These are phyloP conservation scores for Claviceps arundinis DNA, from an alignment of 2,329 filamentous ascomycete genomes.

Conservation along the genomic window DNA sequence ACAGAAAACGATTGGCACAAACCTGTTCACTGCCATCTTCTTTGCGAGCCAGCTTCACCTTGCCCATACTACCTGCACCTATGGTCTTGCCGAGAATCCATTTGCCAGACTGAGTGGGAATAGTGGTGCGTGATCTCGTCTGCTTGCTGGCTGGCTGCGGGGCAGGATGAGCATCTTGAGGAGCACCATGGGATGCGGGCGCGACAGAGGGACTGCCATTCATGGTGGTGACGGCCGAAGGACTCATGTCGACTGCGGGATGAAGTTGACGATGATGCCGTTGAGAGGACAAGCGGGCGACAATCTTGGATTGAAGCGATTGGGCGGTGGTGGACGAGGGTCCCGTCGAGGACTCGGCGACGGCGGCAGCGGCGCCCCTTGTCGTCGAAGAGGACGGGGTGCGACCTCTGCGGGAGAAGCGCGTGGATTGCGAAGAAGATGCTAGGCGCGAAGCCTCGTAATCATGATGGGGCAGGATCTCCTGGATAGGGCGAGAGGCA, in stretches of 20 bases:
- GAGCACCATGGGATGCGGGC: conserved; percentile 32
- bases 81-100: conserved; percentile 96
- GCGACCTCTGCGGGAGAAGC: conserved; percentile 52
- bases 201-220: conserved; percentile 41
- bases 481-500: conserved; percentile 24
- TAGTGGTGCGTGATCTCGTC: conserved; percentile 59
- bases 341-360: conserved; percentile 21
- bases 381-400: conserved; percentile 22
- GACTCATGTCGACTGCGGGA: conserved; percentile 33
- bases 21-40: conserved; percentile 85
- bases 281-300: conserved; percentile 30
- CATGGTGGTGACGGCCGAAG: conserved; percentile 32
- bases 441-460: conserved; percentile 59
- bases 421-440: conserved; percentile 40
- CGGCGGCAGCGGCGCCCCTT: conserved; percentile 36
- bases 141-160: conserved; percentile 31
- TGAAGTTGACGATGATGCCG: conserved; percentile 19
- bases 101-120: conserved; percentile 79
- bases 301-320: conserved; percentile 33
- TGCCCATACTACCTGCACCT: conserved; percentile 95
- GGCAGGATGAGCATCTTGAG: conserved; percentile 21
- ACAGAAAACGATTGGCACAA: conserved; percentile 16
- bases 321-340: conserved; percentile 8
- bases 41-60: conserved; percentile 91
- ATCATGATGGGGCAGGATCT: conserved; percentile 47